A percentile compares a stretch with the other conserved stretches of the same genome.
Conservation (phyloP, 1,284 basidiomycete species). For the Moesziomyces sp. region DNA sequence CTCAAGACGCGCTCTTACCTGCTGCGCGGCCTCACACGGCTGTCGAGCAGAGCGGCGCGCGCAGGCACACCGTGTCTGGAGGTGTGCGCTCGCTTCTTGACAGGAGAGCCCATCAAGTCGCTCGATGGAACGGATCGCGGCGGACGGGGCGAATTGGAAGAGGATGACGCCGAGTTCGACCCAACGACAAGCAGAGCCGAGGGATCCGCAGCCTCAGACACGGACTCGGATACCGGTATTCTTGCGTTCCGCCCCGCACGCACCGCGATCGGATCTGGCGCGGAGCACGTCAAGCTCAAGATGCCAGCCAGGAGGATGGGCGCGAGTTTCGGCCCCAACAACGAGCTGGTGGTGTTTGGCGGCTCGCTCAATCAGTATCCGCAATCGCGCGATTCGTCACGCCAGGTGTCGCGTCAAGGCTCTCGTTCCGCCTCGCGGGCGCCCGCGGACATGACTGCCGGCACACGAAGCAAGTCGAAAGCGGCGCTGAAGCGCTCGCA, state of each 20-base stretch:
- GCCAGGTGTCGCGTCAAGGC: slow-evolving; percentile 13
- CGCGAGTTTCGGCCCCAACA: slow-evolving; percentile 47
- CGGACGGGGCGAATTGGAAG: slow-evolving; percentile 6
- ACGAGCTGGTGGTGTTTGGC: slow-evolving; percentile 47
- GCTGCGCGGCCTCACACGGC: slow-evolving; percentile 37
- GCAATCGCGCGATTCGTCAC: slow-evolving; percentile 24
- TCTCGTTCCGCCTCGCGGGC: slow-evolving; percentile 21
- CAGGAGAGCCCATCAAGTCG: slow-evolving; percentile 53
- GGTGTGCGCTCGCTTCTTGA: slow-evolving; percentile 52
- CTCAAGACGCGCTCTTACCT: slow-evolving; percentile 61
- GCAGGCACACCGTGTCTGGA: slow-evolving; percentile 44
- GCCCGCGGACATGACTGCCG: slow-evolving; percentile 2
- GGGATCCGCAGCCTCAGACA: slow-evolving; percentile 16
- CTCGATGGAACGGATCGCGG: slow-evolving; percentile 28
- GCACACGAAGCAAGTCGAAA: slow-evolving; percentile 13
- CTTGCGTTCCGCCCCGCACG: slow-evolving; percentile 25
- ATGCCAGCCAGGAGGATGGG: slow-evolving; percentile 40
- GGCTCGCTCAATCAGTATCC: slow-evolving; percentile 23
- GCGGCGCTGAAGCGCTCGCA: slow-evolving; percentile 15
- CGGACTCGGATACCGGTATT: slow-evolving; percentile 22
- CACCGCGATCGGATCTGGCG: background rate
- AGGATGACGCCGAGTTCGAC: slow-evolving; percentile 9
- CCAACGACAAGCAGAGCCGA: slow-evolving; percentile 15
- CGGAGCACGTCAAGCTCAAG: slow-evolving; percentile 20
- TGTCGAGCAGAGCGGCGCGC: slow-evolving; percentile 35